These are phyloP conservation scores for Trifolium repens DNA, from an alignment of 306 rosid genomes.

Conservation along the genomic window DNA sequence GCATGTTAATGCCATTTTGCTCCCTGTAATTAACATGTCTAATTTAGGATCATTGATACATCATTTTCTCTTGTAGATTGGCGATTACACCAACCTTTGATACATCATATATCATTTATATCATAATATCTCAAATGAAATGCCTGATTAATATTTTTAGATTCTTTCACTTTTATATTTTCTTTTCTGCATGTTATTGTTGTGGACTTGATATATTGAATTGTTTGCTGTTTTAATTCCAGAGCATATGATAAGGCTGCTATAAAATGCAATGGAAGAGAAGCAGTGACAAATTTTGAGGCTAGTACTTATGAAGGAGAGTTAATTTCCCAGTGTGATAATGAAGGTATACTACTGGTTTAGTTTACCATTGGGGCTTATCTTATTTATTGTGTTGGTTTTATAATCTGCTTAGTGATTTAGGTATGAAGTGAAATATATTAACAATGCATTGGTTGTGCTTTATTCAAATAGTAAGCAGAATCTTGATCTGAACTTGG, in stretches of 20 bases:
- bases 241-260: slow-evolving; percentile 98
- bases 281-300: slow-evolving; percentile 89
- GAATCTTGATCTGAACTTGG: slow-evolving; percentile 83
- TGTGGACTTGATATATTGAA: slow-evolving; percentile 18
- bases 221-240: slow-evolving; percentile 37
- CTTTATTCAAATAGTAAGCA: slow-evolving; percentile 55
- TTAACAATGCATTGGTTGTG: neutral
- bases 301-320: slow-evolving; percentile 66
- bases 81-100: no score
- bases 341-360: slow-evolving; percentile 56
- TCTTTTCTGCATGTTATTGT: neutral
- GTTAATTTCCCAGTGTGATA: slow-evolving; percentile 53
- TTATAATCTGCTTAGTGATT: neutral
- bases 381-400: slow-evolving; percentile 1
- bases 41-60: no score
- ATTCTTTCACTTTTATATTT: slow-evolving; percentile 18
- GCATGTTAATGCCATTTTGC: no score
- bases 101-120: no score
- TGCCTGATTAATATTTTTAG: slow-evolving; percentile 24
- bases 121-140: slow-evolving; percentile 27
- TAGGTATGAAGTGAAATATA: neutral
- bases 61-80: no score
- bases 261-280: slow-evolving; percentile 80
- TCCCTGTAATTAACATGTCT: no score
- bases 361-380: neutral